These are phyloP conservation scores for Trichoderma lentiforme DNA, from an alignment of 2,329 filamentous ascomycete species.

Conservation along the genomic window DNA sequence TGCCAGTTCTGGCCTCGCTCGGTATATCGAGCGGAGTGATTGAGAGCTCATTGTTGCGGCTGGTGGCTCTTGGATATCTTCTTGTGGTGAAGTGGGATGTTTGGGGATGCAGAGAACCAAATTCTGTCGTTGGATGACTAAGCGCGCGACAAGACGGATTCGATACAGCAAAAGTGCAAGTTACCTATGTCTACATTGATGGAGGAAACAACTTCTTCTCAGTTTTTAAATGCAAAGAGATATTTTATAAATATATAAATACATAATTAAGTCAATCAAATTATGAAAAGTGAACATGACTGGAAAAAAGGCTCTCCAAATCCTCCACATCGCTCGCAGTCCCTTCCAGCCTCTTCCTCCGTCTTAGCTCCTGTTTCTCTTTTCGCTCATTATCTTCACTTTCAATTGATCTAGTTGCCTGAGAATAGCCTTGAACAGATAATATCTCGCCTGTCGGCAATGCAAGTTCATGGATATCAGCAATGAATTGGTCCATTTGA, in stretches of 20 bases:
- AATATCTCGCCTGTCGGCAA: not conserved
- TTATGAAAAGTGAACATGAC: not conserved
- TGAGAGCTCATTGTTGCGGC: constrained; percentile 36
- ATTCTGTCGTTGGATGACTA: constrained; percentile 17
- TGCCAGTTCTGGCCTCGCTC: constrained; percentile 35
- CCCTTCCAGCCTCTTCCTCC: not conserved
- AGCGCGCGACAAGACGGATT: not conserved
- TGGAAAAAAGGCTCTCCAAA: not conserved
- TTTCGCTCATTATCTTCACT: not conserved
- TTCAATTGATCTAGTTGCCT: not conserved
- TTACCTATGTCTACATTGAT: not conserved
- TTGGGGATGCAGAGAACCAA: constrained; percentile 7
- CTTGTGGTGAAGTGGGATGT: not conserved
- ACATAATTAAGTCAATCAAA: not conserved
- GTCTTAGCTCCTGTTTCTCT: not conserved
- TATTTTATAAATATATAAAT: too few species aligned
- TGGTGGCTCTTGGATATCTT: not conserved
- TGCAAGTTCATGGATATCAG: not conserved
- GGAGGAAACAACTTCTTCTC: not conserved
- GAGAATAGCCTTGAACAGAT: not conserved
- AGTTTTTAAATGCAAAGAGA: too few species aligned
- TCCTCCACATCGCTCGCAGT: not conserved
- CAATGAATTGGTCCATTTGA: not conserved
- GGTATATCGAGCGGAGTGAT: constrained; percentile 37
- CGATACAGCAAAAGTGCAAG: not conserved